phyloP scores from a whole-genome alignment of 371 early-diverging fungal genomes.

The Mortierella sp. region DNA sequence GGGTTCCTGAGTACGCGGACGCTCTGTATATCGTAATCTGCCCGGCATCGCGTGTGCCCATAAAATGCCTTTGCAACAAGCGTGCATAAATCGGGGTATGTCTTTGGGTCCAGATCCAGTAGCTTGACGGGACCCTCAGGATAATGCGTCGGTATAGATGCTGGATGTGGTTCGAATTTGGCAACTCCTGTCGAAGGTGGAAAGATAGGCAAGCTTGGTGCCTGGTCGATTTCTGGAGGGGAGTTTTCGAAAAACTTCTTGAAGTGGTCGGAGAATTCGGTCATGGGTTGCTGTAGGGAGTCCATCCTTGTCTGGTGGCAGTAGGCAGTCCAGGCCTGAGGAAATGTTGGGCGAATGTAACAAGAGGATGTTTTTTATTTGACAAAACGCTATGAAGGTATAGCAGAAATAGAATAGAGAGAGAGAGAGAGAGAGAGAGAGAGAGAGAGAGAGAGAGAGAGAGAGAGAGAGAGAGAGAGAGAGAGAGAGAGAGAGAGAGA shows the following conservation, averaged over 20 bases:
- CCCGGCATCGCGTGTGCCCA: conserved; percentile 17
- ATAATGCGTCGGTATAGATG: background rate
- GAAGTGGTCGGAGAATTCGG: conserved; percentile 35
- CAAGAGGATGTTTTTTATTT: too few relatives aligned
- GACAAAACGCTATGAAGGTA: too few relatives aligned
- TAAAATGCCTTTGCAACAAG: conserved; percentile 23
- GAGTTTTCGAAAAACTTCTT: conserved; percentile 26
- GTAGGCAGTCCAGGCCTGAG: too few relatives aligned
- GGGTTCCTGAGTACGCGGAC: conserved; percentile 35
- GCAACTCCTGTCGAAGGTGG: background rate
- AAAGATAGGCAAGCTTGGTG: conserved; percentile 7
- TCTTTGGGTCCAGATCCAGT: conserved; percentile 22
- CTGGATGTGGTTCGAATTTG: background rate
- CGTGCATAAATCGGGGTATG: conserved; percentile 12
- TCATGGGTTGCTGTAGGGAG: background rate
- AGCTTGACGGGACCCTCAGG: conserved; percentile 1
- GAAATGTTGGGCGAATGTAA: too few relatives aligned
- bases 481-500: too few relatives aligned
- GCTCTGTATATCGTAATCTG: conserved; percentile 29
- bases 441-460: too few relatives aligned
- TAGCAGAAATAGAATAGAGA: too few relatives aligned
- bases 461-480: too few relatives aligned
- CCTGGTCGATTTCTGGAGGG: conserved; percentile 18
- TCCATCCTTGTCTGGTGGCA: too few relatives aligned
- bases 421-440: too few relatives aligned